These are phyloP conservation scores for Coemansia sp. DNA, from an alignment of 192 early-diverging fungal species.

Conservation along the genomic window DNA sequence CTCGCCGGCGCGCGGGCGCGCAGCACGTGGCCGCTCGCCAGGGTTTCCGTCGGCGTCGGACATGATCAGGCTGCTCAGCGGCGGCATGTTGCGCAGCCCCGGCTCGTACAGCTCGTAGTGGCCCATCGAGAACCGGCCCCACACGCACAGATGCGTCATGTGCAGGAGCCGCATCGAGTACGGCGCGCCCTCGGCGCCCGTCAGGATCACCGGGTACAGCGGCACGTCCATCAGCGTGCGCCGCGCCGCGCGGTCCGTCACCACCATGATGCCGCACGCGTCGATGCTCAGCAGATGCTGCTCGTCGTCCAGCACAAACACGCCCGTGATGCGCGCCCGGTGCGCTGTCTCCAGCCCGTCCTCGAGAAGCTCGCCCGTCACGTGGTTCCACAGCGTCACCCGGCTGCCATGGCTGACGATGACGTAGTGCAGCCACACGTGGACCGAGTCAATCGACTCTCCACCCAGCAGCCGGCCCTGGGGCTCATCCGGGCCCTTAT, in stretches of 20 bases:
- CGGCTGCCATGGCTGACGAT: constrained; percentile 36
- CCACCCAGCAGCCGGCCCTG: background rate
- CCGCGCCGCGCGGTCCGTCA: constrained; percentile 24
- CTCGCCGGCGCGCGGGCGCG: background rate
- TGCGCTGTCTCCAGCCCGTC: constrained; percentile 34
- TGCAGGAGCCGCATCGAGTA: constrained; percentile 52
- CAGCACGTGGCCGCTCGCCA: background rate
- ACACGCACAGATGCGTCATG: constrained; percentile 51
- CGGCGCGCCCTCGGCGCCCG: constrained; percentile 42
- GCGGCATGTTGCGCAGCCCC: constrained; percentile 36
- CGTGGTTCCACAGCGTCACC: constrained; percentile 47
- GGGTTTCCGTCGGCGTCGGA: background rate
- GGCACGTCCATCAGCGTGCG: constrained; percentile 42
- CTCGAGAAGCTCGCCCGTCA: constrained; percentile 34
- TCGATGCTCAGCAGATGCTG: constrained; percentile 44
- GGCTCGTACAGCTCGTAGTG: constrained; percentile 53
- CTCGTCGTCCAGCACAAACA: constrained; percentile 51
- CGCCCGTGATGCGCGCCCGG: constrained; percentile 25
- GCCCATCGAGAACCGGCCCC: constrained; percentile 44
- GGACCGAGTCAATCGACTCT: constrained; percentile 9
- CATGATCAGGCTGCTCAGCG: constrained; percentile 30
- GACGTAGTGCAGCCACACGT: constrained; percentile 48
- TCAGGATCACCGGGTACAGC: constrained; percentile 42
- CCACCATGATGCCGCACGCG: constrained; percentile 30
- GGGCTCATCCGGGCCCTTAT: background rate